phyloP scores from a whole-genome alignment of 2,329 filamentous ascomycete genomes.

The Mariannaea sp. region DNA sequence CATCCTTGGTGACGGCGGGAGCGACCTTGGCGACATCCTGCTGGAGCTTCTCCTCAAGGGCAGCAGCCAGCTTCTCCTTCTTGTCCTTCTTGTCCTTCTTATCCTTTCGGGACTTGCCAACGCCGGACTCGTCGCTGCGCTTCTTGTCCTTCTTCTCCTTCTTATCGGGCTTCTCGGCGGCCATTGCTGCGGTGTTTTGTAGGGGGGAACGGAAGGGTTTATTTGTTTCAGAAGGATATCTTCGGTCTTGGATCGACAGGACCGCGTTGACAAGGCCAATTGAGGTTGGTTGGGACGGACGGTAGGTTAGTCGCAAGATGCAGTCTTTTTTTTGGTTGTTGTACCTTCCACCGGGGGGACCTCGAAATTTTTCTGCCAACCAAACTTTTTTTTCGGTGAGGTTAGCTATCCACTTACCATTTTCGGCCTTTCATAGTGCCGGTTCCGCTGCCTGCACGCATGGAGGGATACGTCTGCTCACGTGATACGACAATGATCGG shows the following conservation, averaged over 20 bases:
- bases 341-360: conserved; percentile 36
- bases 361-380: conserved; percentile 41
- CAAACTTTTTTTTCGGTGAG: conserved; percentile 42
- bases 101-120: conserved; percentile 61
- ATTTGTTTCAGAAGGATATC: neutral
- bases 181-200: conserved; percentile 48
- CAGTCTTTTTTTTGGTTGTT: conserved; percentile 32
- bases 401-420: conserved; percentile 32
- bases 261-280: conserved; percentile 27
- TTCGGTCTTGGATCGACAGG: neutral
- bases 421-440: conserved; percentile 42
- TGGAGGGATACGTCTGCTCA: neutral
- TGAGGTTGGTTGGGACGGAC: conserved; percentile 21
- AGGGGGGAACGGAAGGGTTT: conserved; percentile 12
- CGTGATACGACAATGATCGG: conserved; percentile 16
- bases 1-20: conserved; percentile 49
- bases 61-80: conserved; percentile 72
- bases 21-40: conserved; percentile 53
- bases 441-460: conserved; percentile 33
- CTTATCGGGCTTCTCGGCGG: conserved; percentile 54
- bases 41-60: conserved; percentile 68
- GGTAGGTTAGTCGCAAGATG: conserved; percentile 32
- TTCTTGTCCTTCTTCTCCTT: conserved; percentile 66
- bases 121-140: conserved; percentile 58
- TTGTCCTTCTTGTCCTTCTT: conserved; percentile 72